Percentiles rank a stretch among this genome's conserved stretches.
Evolutionary conservation across 1,284 basidiomycete species (phyloP).

Genomic region (Cryptococcus floricola): DNA sequence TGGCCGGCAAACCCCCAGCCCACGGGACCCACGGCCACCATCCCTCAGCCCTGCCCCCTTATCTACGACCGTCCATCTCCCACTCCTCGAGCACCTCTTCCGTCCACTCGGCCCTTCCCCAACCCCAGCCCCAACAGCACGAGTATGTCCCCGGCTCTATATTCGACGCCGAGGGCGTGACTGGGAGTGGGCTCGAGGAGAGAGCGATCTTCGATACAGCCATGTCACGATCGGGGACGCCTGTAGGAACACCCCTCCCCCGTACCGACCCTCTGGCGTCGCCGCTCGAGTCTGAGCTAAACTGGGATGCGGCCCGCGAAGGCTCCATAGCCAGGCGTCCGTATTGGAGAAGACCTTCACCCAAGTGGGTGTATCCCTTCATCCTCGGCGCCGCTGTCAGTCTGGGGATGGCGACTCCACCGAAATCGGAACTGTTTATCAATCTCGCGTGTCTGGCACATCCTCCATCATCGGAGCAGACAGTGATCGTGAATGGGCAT

Average conservation of each 20-base stretch:
- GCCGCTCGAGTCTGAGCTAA: not conserved
- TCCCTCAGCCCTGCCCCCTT: too few relatives aligned
- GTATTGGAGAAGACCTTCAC: constrained; percentile 37
- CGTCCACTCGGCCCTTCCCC: too few relatives aligned
- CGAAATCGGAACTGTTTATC: constrained; percentile 42
- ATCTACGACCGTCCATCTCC: too few relatives aligned
- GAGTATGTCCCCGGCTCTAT: constrained; percentile 20
- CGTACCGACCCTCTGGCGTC: too few relatives aligned
- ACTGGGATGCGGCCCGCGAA: constrained; percentile 29
- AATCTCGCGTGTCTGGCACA: constrained; percentile 47
- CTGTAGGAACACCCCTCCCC: too few relatives aligned
- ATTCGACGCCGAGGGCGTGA: constrained; percentile 11
- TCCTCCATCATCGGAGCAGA: constrained; percentile 27
- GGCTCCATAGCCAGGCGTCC: constrained; percentile 31
- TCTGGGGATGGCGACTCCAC: constrained; percentile 42
- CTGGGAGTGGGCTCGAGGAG: constrained; percentile 15
- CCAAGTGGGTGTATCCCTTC: constrained; percentile 43
- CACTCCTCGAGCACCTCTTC: too few relatives aligned
- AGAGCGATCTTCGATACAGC: constrained; percentile 21
- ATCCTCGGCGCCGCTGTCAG: constrained; percentile 32
- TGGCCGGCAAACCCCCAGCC: too few relatives aligned
- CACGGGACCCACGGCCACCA: too few relatives aligned
- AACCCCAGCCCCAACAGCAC: constrained; percentile 25
- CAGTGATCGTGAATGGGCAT: not conserved
- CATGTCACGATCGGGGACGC: not conserved